Evolutionary conservation across 1,284 basidiomycete species (phyloP).

Genomic region (Sanghuangporus weigelae): DNA sequence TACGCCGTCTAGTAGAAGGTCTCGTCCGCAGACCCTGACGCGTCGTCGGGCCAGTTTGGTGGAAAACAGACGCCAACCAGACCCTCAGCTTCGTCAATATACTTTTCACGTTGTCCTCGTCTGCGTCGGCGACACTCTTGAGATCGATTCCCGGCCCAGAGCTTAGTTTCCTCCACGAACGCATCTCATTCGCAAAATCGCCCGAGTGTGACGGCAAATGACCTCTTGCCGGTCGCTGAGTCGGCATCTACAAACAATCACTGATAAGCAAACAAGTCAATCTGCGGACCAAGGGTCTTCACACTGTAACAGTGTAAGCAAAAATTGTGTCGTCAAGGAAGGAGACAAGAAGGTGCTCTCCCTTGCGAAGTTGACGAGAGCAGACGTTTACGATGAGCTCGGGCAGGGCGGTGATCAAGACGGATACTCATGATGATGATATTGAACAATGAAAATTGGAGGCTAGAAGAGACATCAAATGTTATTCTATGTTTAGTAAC

Average conservation of each 20-base stretch:
- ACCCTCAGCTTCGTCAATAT: slow-evolving; percentile 4
- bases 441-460: not conserved
- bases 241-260: not conserved
- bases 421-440: not conserved
- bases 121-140: not conserved
- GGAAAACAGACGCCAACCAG: not conserved
- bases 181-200: not conserved
- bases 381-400: not conserved
- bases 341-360: not conserved
- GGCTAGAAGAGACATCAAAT: not conserved
- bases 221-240: slow-evolving; percentile 1
- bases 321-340: not conserved
- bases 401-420: not conserved
- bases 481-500: not conserved
- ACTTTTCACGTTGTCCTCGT: slow-evolving; percentile 9
- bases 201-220: slow-evolving; percentile 12
- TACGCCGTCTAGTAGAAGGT: not conserved
- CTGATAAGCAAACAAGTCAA: not conserved
- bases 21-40: not conserved
- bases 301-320: too few species aligned
- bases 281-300: too few species aligned
- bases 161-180: not conserved
- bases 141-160: not conserved
- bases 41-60: not conserved
- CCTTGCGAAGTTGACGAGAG: not conserved